Evolutionary conservation across 139 green algal species (phyloP).

Genomic region (Raphidocelis subcapitata): DNA sequence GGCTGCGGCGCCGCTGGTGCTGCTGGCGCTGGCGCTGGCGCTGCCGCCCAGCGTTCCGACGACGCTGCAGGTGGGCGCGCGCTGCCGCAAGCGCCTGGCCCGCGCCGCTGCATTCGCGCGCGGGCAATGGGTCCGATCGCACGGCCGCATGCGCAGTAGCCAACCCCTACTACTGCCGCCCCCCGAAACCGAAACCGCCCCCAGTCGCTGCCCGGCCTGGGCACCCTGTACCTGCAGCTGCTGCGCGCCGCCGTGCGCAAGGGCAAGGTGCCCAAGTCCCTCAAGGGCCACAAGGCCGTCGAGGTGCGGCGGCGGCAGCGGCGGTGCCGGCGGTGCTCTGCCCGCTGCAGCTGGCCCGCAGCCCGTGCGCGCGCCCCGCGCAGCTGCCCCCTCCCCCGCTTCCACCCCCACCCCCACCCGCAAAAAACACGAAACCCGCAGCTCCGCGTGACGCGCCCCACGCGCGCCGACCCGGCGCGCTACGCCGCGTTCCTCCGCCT

Average conservation of each 20-base stretch:
- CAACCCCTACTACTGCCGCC: too few species aligned
- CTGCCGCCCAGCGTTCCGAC: too few species aligned
- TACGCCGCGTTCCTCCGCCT: conserved; percentile 22
- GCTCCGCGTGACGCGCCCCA: conserved; percentile 6
- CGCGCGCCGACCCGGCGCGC: neutral
- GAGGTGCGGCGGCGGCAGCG: neutral
- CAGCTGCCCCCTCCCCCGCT: too few species aligned
- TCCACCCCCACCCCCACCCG: neutral
- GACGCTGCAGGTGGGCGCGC: too few species aligned
- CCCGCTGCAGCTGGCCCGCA: neutral
- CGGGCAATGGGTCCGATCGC: too few species aligned
- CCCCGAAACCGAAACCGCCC: neutral
- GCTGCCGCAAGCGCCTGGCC: too few species aligned
- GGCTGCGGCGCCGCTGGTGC: too few species aligned
- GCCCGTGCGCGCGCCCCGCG: neutral
- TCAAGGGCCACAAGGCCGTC: conserved; percentile 10
- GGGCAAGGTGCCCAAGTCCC: neutral
- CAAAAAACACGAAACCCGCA: neutral
- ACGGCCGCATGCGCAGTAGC: too few species aligned
- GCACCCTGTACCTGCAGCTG: conserved; percentile 18
- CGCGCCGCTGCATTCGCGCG: too few species aligned
- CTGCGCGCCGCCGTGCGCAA: neutral
- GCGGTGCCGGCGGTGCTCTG: too few species aligned
- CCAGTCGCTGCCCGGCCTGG: conserved; percentile 1
- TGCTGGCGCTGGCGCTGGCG: too few species aligned